These are phyloP conservation scores for Coprinopsis sp. DNA, from an alignment of 768 basidiomycete species.

Conservation along the genomic window DNA sequence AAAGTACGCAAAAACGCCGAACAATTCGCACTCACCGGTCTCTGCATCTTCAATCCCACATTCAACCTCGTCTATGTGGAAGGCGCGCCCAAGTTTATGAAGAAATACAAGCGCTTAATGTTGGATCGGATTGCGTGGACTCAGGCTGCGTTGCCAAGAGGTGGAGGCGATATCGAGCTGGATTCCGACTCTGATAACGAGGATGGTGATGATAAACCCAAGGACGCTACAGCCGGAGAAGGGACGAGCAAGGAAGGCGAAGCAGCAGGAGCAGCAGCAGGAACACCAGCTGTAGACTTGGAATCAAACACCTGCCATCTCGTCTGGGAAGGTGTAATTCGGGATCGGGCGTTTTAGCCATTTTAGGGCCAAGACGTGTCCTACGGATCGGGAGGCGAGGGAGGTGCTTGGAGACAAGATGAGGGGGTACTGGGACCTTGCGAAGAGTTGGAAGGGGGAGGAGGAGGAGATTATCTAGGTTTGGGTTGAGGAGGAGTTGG, in stretches of 20 bases:
- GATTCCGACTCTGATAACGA: slow-evolving; percentile 41
- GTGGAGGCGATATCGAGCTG: slow-evolving; percentile 66
- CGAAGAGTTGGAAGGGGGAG: slow-evolving; percentile 84
- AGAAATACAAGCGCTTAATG: slow-evolving; percentile 86
- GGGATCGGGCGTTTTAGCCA: slow-evolving; percentile 75
- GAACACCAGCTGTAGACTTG: slow-evolving; percentile 43
- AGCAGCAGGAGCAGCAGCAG: slow-evolving; percentile 27
- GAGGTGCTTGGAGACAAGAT: slow-evolving; percentile 82
- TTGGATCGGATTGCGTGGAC: slow-evolving; percentile 89
- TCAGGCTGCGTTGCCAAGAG: slow-evolving; percentile 77
- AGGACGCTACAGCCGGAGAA: slow-evolving; percentile 27
- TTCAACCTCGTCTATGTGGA: slow-evolving; percentile 95
- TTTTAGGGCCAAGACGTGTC: slow-evolving; percentile 80
- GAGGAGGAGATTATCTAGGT: slow-evolving; percentile 72
- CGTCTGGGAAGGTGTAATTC: slow-evolving; percentile 88
- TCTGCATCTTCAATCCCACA: slow-evolving; percentile 85
- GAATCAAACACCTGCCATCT: slow-evolving; percentile 86
- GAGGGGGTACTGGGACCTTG: slow-evolving; percentile 91
- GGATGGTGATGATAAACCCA: slow-evolving; percentile 26
- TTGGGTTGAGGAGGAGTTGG: no score
- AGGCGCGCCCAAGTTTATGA: slow-evolving; percentile 80
- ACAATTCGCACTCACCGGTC: slow-evolving; percentile 80
- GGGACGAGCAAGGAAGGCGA: no score
- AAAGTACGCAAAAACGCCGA: slow-evolving; percentile 97
- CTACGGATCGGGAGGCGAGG: slow-evolving; percentile 80